These are phyloP conservation scores for Salix udensis DNA, from an alignment of 345 rosid species.

Conservation along the genomic window DNA sequence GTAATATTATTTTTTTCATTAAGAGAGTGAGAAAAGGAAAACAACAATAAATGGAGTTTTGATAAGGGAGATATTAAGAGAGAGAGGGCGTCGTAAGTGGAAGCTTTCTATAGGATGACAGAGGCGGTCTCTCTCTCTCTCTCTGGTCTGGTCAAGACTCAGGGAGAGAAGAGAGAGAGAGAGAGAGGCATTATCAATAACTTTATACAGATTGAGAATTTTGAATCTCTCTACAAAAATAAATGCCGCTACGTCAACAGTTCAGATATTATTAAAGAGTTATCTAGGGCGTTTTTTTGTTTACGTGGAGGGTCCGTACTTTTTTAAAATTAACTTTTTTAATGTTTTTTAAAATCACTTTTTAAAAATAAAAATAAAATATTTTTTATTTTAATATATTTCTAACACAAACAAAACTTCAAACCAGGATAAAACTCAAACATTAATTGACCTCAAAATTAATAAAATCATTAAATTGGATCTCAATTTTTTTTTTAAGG, in stretches of 20 bases:
- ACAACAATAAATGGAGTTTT: not conserved
- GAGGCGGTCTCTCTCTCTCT: slow-evolving; percentile 52
- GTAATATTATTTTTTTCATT: not conserved
- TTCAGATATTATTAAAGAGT: not conserved
- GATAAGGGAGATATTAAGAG: not conserved
- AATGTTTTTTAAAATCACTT: too few relatives aligned
- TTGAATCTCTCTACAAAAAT: not conserved
- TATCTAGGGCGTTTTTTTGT: too few relatives aligned
- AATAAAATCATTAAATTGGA: too few relatives aligned
- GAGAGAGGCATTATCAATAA: not conserved
- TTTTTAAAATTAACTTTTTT: too few relatives aligned
- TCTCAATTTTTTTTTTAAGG: too few relatives aligned
- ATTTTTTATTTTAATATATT: too few relatives aligned
- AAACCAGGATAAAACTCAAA: too few relatives aligned
- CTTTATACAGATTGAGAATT: not conserved
- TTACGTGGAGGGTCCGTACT: too few relatives aligned
- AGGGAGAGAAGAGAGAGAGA: too few relatives aligned
- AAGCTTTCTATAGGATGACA: slow-evolving; percentile 49
- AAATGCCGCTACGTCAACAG: not conserved
- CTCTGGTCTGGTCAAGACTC: not conserved
- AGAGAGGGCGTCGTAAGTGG: slow-evolving; percentile 45
- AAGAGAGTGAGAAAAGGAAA: not conserved
- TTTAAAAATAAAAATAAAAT: too few relatives aligned
- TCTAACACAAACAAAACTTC: too few relatives aligned
- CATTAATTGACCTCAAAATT: too few relatives aligned